These are phyloP conservation scores for Holtermannia corniformis DNA, from an alignment of 768 basidiomycete genomes.

Conservation along the genomic window DNA sequence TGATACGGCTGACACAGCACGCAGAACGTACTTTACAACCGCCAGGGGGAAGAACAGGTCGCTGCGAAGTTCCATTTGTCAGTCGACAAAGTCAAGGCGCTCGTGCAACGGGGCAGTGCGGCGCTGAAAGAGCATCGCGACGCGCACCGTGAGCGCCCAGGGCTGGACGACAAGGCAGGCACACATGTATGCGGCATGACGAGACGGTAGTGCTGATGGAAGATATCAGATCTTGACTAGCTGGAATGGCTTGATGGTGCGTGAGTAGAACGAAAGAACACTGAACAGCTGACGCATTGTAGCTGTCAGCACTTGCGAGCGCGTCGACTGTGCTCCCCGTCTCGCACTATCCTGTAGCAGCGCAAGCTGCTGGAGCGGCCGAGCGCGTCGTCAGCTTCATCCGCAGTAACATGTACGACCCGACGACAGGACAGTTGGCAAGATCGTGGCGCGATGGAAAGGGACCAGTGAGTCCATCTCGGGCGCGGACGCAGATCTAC, in stretches of 20 bases:
- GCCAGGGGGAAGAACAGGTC: slow-evolving; percentile 6
- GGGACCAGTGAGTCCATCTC: slow-evolving; percentile 31
- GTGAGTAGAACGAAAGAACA: neutral
- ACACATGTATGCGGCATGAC: neutral
- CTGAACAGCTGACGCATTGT: no score
- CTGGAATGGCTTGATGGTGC: slow-evolving; percentile 46
- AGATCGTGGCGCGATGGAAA: slow-evolving; percentile 43
- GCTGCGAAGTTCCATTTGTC: slow-evolving; percentile 10
- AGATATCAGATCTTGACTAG: slow-evolving; percentile 36
- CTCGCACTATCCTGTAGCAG: neutral
- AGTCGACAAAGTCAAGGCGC: slow-evolving; percentile 21
- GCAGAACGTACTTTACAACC: slow-evolving; percentile 33
- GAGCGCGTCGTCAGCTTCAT: slow-evolving; percentile 20
- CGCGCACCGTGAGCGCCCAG: slow-evolving; percentile 41
- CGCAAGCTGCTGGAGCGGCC: slow-evolving; percentile 1
- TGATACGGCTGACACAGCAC: no score
- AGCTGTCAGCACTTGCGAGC: neutral
- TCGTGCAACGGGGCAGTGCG: slow-evolving; percentile 18
- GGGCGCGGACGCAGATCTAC: neutral
- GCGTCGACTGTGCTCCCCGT: neutral
- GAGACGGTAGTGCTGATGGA: neutral
- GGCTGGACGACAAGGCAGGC: slow-evolving; percentile 46
- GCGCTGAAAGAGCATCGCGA: slow-evolving; percentile 39
- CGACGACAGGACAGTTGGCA: slow-evolving; percentile 22
- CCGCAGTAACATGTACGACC: slow-evolving; percentile 24